phyloP scores from a whole-genome alignment of 805 yeast genomes.

The Tetrapisispora namnaoensis region DNA sequence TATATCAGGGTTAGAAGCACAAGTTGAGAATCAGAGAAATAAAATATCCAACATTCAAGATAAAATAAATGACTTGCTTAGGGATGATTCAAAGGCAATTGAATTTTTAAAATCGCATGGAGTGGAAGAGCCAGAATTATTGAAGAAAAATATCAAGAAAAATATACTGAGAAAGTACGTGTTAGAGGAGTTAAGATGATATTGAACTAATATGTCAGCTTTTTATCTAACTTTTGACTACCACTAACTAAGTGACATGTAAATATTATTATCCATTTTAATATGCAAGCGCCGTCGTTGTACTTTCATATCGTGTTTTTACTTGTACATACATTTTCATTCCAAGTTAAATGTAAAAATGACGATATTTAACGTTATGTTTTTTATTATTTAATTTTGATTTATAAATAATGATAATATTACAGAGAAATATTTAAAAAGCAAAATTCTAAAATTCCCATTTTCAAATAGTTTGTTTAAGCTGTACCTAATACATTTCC shows the following conservation, averaged over 20 bases:
- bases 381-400: no score
- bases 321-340: not conserved
- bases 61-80: conserved; percentile 30
- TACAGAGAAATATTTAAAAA: no score
- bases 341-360: not conserved
- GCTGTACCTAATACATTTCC: conserved; percentile 7
- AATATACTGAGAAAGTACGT: conserved; percentile 63
- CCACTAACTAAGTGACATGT: not conserved
- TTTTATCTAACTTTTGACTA: no score
- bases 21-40: conserved; percentile 19
- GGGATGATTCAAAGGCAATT: conserved; percentile 29
- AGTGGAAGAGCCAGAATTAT: conserved; percentile 28
- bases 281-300: not conserved
- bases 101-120: conserved; percentile 29
- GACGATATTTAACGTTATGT: not conserved
- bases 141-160: conserved; percentile 50
- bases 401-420: no score
- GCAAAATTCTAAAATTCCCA: not conserved
- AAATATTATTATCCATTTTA: not conserved
- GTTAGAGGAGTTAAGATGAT: conserved; percentile 13
- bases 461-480: not conserved
- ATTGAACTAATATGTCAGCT: no score
- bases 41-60: conserved; percentile 31
- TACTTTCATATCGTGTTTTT: not conserved
- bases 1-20: conserved; percentile 23